phyloP scores from a whole-genome alignment of 192 early-diverging fungal species.

The Entophlyctis luteolus region DNA sequence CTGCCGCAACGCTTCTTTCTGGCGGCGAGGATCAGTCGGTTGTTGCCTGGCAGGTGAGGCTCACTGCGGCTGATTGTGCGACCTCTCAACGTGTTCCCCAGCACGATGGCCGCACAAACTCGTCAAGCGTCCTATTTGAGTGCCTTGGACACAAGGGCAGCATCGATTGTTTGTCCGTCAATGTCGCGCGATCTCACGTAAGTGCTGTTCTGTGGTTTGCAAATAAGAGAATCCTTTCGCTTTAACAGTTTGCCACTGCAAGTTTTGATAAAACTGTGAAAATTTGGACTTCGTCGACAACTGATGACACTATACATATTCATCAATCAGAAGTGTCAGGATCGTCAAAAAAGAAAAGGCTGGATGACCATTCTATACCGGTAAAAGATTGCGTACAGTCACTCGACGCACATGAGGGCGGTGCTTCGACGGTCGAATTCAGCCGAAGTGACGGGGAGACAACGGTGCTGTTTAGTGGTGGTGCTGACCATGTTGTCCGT shows the following conservation, averaged over 20 bases:
- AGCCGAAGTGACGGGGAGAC: slow-evolving; percentile 39
- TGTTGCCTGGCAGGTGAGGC: slow-evolving; percentile 58
- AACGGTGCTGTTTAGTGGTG: slow-evolving; percentile 73
- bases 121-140: slow-evolving; percentile 2
- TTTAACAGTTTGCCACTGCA: slow-evolving; percentile 60
- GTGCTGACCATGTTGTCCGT: slow-evolving; percentile 91
- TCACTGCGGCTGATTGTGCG: neutral
- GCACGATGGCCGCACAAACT: slow-evolving; percentile 7
- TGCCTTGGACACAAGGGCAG: slow-evolving; percentile 73
- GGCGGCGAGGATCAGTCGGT: slow-evolving; percentile 53
- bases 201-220: neutral
- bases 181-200: slow-evolving; percentile 31
- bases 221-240: too few species aligned
- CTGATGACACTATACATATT: slow-evolving; percentile 34
- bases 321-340: neutral
- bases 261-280: slow-evolving; percentile 75
- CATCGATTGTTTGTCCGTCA: slow-evolving; percentile 71
- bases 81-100: neutral
- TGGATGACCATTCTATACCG: neutral
- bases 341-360: neutral
- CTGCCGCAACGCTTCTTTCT: slow-evolving; percentile 57
- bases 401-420: slow-evolving; percentile 71
- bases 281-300: slow-evolving; percentile 62
- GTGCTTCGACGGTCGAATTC: slow-evolving; percentile 71
- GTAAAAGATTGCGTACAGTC: slow-evolving; percentile 4